Base-by-base conservation (phyloP, 306 rosid species). In the Cucumis hystrix region DNA sequence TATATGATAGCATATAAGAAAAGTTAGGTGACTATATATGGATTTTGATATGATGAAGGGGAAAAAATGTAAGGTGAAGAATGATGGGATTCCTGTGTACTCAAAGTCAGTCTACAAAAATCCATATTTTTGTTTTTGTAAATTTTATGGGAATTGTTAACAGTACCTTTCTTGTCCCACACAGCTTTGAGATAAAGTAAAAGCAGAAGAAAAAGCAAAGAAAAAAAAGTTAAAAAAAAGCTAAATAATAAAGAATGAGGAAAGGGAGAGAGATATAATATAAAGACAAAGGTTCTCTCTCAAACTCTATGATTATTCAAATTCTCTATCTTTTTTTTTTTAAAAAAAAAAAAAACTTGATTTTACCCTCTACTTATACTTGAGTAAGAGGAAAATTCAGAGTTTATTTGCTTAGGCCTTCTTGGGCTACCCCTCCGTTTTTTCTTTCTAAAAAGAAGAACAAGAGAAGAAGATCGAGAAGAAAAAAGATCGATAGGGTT, bases 231-330 rank as follows among this genome's bases (percentile, higher is more conserved):
- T 6, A 9, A 73, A 79, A 85, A 74, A 81, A 85, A 83, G 85
- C 33, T 82, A 79, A 81, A 77, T 75, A 89, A 87, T 82, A 91
- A 87, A 78, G 83, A 85, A 83, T 78, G 78, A 57, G 55, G 65
- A 56, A 79, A 79, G 79, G 37, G 37, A 40, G 76, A 68, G 54
- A 78, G 43, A 81, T 73, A 68, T 57, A 81, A 72, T 85, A 84
- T 75, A 79, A 82, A 85, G 72, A 86, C 70, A 87, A 86, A 82
- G 84, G 85, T 77, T 86, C 89, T 81, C 85, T 83, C 72, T 49
- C 58, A 87, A 81, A 82, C 91, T 90, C 91, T 82, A 91, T 95
- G 84, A 89, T 91, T 90, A 87, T 66, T 60, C 59, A 92, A 86
- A 83, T 74, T 79, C 83, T 84, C 87, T 88, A 10, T 45, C 3